Evolutionary conservation across 2,329 filamentous ascomycete genomes (phyloP).

Genomic region (Aspergillus candidus): DNA sequence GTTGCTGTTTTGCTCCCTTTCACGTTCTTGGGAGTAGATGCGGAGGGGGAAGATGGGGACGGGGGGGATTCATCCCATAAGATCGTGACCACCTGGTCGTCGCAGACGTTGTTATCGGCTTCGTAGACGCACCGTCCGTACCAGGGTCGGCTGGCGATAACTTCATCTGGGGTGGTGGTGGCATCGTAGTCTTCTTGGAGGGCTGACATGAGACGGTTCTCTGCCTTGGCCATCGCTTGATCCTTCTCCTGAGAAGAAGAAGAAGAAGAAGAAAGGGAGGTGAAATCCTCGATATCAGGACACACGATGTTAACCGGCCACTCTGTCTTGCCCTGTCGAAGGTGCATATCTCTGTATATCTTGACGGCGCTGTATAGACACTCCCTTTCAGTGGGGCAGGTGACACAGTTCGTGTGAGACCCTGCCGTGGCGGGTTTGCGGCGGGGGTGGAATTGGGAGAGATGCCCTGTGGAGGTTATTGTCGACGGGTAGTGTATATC

Average conservation of each 20-base stretch:
- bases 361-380: constrained; percentile 83
- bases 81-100: constrained; percentile 86
- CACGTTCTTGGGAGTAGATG: neutral
- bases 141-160: constrained; percentile 55
- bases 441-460: constrained; percentile 70
- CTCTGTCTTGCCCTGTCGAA: constrained; percentile 59
- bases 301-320: constrained; percentile 91
- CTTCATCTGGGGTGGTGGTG: constrained; percentile 47
- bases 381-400: constrained; percentile 64
- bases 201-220: constrained; percentile 43
- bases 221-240: constrained; percentile 33
- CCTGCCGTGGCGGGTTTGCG: constrained; percentile 73
- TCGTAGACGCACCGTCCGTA: constrained; percentile 96
- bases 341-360: constrained; percentile 67
- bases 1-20: constrained; percentile 67
- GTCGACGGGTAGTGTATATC: constrained; percentile 63
- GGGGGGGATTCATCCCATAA: constrained; percentile 63
- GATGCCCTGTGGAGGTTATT: constrained; percentile 67
- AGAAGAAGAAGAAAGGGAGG: constrained; percentile 35
- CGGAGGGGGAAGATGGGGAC: too few species aligned
- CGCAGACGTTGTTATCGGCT: constrained; percentile 84
- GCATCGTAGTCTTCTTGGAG: constrained; percentile 52
- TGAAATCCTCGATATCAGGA: constrained; percentile 80
- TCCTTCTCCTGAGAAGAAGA: constrained; percentile 17
- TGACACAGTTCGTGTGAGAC: constrained; percentile 76